Conservation (phyloP, 441 rosid species). For the Gossypium gossypioides region DNA sequence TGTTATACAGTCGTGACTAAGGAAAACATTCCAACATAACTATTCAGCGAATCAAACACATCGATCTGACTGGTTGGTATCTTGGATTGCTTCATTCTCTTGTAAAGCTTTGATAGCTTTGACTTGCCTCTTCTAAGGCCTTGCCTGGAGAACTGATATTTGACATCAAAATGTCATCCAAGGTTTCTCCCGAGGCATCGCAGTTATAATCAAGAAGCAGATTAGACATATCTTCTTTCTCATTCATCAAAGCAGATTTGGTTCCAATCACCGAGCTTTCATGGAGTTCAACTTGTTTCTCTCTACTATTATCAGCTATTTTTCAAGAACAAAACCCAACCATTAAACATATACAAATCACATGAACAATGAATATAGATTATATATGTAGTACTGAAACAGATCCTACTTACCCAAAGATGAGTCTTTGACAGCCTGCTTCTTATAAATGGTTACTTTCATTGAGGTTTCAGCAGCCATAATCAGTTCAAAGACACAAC, state of each 20-base stretch:
- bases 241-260: background rate
- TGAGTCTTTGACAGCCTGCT: background rate
- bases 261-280: background rate
- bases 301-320: background rate
- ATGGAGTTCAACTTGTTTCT: background rate
- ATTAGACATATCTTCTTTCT: background rate
- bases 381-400: background rate
- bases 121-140: background rate
- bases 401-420: background rate
- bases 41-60: background rate
- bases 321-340: background rate
- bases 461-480: background rate
- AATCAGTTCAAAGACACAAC: conserved; percentile 10
- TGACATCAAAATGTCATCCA: background rate
- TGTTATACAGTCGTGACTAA: background rate
- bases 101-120: background rate
- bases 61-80: background rate
- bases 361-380: background rate
- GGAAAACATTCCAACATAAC: background rate
- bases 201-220: background rate
- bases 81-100: background rate
- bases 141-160: background rate
- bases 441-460: conserved; percentile 17
- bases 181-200: background rate
- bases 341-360: background rate